phyloP scores from a whole-genome alignment of 2,329 filamentous ascomycete species.

The Aspergillus pseudonomiae region DNA sequence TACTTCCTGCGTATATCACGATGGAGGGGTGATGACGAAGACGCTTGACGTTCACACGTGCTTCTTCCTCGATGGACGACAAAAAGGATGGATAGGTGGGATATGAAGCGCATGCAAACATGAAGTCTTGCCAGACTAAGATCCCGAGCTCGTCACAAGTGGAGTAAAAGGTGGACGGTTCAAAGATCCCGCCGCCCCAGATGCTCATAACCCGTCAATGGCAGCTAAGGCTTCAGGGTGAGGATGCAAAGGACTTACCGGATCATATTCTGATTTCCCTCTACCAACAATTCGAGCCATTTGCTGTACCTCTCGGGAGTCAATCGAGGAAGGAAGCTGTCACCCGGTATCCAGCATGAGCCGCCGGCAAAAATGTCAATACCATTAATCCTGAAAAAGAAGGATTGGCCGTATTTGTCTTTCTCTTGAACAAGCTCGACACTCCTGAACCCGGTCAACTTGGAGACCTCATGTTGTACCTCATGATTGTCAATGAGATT shows the following conservation, averaged over 20 bases:
- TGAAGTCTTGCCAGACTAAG: slow-evolving; percentile 83
- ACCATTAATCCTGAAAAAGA: slow-evolving; percentile 66
- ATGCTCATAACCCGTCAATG: slow-evolving; percentile 40
- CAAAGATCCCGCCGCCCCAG: slow-evolving; percentile 78
- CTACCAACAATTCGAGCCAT: slow-evolving; percentile 62
- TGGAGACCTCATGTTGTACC: slow-evolving; percentile 29
- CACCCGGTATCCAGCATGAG: slow-evolving; percentile 67
- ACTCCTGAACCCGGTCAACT: slow-evolving; percentile 58
- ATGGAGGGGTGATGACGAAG: slow-evolving; percentile 85
- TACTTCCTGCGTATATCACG: slow-evolving; percentile 87
- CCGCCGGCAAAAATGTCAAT: slow-evolving; percentile 66
- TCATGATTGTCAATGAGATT: slow-evolving; percentile 41
- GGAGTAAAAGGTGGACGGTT: slow-evolving; percentile 72
- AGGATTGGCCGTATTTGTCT: slow-evolving; percentile 60
- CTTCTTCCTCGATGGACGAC: slow-evolving; percentile 66
- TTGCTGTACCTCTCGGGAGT: slow-evolving; percentile 55
- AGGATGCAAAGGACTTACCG: slow-evolving; percentile 6
- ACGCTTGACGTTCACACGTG: slow-evolving; percentile 64
- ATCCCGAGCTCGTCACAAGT: slow-evolving; percentile 76
- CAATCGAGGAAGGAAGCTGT: slow-evolving; percentile 61
- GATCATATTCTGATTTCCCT: slow-evolving; percentile 65
- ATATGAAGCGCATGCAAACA: slow-evolving; percentile 77
- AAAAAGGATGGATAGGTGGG: slow-evolving; percentile 67
- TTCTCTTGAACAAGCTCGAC: slow-evolving; percentile 44
- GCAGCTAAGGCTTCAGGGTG: not conserved